Conservation (phyloP, 2,329 filamentous ascomycete species). For the Alternaria metachromatica region DNA sequence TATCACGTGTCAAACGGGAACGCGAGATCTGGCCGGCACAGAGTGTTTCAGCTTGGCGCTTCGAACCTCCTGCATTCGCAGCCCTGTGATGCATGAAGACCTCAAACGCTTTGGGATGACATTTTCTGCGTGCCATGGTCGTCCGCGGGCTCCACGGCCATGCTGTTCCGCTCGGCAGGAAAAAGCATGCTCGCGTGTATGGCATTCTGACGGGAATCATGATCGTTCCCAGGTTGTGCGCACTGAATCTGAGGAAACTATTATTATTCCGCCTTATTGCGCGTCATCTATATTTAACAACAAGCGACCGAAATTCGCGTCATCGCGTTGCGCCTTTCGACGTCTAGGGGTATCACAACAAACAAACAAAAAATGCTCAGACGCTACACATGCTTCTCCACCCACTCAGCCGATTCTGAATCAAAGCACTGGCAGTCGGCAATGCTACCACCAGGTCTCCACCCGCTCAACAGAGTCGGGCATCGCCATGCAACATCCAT, state of each 20-base stretch:
- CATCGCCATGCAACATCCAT: constrained; percentile 38
- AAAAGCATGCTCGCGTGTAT: neutral
- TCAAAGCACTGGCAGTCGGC: constrained; percentile 42
- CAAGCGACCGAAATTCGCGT: neutral
- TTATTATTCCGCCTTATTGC: neutral
- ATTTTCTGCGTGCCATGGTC: neutral
- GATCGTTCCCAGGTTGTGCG: neutral
- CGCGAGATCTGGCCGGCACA: constrained; percentile 4
- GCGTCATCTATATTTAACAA: constrained; percentile 7
- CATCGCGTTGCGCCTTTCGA: constrained; percentile 1
- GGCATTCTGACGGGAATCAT: neutral
- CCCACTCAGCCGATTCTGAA: constrained; percentile 12
- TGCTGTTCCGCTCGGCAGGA: neutral
- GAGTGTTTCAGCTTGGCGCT: constrained; percentile 27
- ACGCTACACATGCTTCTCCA: neutral
- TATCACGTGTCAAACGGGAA: constrained; percentile 15
- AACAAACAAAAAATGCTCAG: constrained; percentile 2
- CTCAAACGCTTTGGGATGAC: constrained; percentile 22
- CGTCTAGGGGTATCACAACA: constrained; percentile 13
- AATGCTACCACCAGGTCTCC: constrained; percentile 30
- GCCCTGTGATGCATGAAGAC: constrained; percentile 10
- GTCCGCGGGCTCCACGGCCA: neutral
- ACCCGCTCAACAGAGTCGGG: constrained; percentile 34
- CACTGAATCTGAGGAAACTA: neutral
- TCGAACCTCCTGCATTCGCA: constrained; percentile 18